Evolutionary conservation across 257 asterid species (phyloP), one percentile per base, ranked within the genome.

Genomic region (Gynochthodes officinalis): DNA sequence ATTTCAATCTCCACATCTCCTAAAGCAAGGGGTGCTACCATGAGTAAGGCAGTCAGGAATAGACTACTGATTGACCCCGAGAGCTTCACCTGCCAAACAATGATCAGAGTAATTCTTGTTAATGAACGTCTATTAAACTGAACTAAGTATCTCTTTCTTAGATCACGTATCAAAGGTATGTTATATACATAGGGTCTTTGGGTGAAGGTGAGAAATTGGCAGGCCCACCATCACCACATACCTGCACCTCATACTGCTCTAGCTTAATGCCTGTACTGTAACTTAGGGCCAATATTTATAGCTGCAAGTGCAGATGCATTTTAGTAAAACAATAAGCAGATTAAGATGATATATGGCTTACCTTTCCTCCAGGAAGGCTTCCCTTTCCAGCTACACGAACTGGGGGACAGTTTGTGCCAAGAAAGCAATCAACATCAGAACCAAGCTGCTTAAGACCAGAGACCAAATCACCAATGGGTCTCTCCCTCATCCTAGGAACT

Each of bases 401-500:
- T 13, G 98, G 99, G 37, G 99, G 99, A 25, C 99, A 92, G 68
- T 89, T 77, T 39, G 99, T 95, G 70, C 99, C 98, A 23, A 90
- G 84, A 79, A 60, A 87, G 76, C 98, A 90, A 79, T 89, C 97
- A 68, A 88, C 87, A 35, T 92, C 94, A 21, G 96, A 97, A 42
- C 99, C 99, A 67, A 95, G 97, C 91, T 95, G 99, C 89, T 90
- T 83, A 75, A 95, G 96, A 63, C 99, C 99, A 64, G 85, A 69
- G 55, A 95, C 99, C 82, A 95, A 82, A 84, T 95, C 98, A 28
- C 98, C 96, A 73, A 95, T 95, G 37, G 99, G 99, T 71, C 99
- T 89, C 92, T 95, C 99, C 81, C 99, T 89, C 99, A 95, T 95
- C 73, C 99, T 92, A 49, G 98, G 98, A 84, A 95, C 96, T 54